Conservation (phyloP, 768 basidiomycete genomes). For the Hysterangium stoloniferum region DNA sequence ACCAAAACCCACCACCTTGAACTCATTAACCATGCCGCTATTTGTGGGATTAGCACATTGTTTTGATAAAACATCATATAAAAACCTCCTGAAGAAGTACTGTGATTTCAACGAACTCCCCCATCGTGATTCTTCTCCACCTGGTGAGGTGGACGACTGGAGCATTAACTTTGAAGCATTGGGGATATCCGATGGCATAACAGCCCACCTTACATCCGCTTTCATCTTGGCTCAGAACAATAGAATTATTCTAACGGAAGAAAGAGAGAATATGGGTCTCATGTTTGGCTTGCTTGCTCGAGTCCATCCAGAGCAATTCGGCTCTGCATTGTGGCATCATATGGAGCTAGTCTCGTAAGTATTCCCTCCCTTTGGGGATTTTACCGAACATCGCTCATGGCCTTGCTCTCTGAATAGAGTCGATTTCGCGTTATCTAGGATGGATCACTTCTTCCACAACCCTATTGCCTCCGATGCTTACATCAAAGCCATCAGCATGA, state of each 20-base stretch:
- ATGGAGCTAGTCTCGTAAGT: conserved; percentile 6
- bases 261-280: conserved; percentile 4
- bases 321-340: not conserved
- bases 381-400: not conserved
- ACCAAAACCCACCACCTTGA: not conserved
- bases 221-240: not conserved
- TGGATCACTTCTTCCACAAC: not conserved
- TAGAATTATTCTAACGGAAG: not conserved
- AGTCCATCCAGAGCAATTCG: not conserved
- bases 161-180: not conserved
- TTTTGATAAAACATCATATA: not conserved
- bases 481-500: not conserved
- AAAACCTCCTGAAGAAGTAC: not conserved
- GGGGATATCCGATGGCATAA: not conserved
- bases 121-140: not conserved
- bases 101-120: conserved; percentile 1
- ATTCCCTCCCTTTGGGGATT: not conserved
- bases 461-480: not conserved
- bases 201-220: not conserved
- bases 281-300: not conserved
- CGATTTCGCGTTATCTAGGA: not conserved
- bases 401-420: no score
- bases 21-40: conserved; percentile 1
- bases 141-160: not conserved
- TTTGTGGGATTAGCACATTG: not conserved